Conservation (phyloP, 257 asterid genomes). For the Lithospermum erythrorhizon region DNA sequence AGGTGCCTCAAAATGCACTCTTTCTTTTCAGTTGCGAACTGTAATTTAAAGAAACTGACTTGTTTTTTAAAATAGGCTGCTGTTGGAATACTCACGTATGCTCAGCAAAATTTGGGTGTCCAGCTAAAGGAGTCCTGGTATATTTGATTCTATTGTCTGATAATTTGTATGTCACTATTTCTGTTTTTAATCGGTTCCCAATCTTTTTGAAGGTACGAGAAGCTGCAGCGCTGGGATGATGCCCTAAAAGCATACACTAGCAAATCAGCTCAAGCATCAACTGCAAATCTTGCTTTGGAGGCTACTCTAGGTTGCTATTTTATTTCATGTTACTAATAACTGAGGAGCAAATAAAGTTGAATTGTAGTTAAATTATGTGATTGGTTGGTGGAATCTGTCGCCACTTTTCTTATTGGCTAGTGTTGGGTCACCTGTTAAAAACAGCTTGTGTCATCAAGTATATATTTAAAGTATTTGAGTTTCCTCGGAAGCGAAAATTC, state of each 20-base stretch:
- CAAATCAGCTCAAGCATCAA: constrained; percentile 78
- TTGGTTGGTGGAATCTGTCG: neutral
- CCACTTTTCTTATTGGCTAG: neutral
- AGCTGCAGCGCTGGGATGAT: constrained; percentile 98
- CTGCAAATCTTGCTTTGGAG: constrained; percentile 64
- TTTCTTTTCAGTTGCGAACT: constrained; percentile 8
- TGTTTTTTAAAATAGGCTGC: constrained; percentile 61
- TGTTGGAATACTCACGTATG: constrained; percentile 90
- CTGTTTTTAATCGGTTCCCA: constrained; percentile 3
- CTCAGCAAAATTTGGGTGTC: constrained; percentile 88
- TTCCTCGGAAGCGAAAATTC: neutral
- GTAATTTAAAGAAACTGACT: constrained; percentile 12
- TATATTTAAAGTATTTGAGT: neutral
- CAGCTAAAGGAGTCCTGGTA: constrained; percentile 98
- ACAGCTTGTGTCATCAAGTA: neutral
- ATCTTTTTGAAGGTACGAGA: constrained; percentile 65
- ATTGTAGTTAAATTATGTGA: neutral
- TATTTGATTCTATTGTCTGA: neutral
- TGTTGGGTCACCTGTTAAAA: neutral
- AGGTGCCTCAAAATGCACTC: constrained; percentile 31
- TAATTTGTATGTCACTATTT: too few species aligned
- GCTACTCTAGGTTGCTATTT: constrained; percentile 76
- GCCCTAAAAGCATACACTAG: constrained; percentile 97
- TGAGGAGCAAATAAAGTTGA: neutral
- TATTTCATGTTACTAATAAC: neutral